Evolutionary conservation across 768 basidiomycete species (phyloP), one percentile per base, ranked within the genome.

Genomic region (Crepidotus variabilis): DNA sequence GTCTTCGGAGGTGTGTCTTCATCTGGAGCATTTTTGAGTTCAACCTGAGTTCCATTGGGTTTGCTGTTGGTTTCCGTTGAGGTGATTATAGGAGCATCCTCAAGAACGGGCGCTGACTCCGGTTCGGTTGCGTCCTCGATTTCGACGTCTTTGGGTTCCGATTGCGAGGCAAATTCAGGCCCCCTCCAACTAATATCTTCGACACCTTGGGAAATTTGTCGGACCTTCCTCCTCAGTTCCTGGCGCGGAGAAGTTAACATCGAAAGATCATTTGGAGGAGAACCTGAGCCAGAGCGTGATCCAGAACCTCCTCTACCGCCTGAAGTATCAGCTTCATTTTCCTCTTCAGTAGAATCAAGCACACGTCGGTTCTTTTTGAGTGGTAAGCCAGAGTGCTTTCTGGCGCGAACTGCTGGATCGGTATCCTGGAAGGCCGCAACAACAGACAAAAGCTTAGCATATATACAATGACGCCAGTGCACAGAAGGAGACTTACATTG

Each of bases 181-280:
- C 53, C 46, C 67, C 79, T 77, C 88, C 87, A 88, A 65, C 75
- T 84, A 60, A 90, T 80, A 65, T 90, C 89, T 68, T 89, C 88
- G 32, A 90, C 88, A 23, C 87, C 86, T 64, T 85, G 85, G 59
- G 87, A 89, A 62, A 90, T 88, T 72, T 90, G 88, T 51, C 86
- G 80, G 56, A 88, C 83, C 64, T 73, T 73, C 50, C 81, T 80
- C 75, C 88, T 90, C 72, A 87, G 82, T 70, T 90, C 88, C 61
- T 84, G 82, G 2, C 85, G 86, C 2, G 90, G 88, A n/a, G 90
- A 90, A 54, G 76, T 78, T 52, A 77, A 55, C 11, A 65, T 46
- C 23, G 57, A 47, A 45, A 36, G 18, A 20, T n/a, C 22, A 8
- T 34, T 63, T 51, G 81, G 78, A 50, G 78, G 74, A 20, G 78